Evolutionary conservation across 352 stramenopile genomes (phyloP), one percentile per base, ranked within the genome.

Genomic region (Thalassiosira hispida): DNA sequence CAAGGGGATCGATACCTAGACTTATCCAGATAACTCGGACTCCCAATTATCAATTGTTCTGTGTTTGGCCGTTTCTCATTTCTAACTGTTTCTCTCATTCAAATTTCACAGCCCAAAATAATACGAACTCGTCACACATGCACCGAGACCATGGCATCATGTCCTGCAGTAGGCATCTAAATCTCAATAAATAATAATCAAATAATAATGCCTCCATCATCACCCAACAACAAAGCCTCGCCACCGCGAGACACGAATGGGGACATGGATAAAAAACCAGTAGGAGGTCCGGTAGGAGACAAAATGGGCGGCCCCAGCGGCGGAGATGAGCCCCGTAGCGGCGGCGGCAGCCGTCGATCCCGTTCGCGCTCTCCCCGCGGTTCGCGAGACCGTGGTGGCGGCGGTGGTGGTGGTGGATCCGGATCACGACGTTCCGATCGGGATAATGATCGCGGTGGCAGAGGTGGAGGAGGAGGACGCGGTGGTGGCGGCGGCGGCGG

Each of bases 361-460:
- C 62, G 64, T 4, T 63, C 44, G 25, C 66, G 66, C 14, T 56
- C 65, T n/a, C 3, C 25, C 27, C 66, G 49, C 38, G 35, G 25
- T 44, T 67, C 65, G 4, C 57, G 44, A 14, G 47, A 35, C 25
- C 53, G 67, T 16, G 18, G 52, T 35, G 27, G 27, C 6, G 55
- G 31, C 12, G 27, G 31, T n/a, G 31, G 18, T 47, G 31, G n/a
- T 44, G 1, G 27, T 4, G 27, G 55, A 6, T 27, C 1, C 55
- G 29, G 5, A 7, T 12, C 1, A 14, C 6, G 55, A 47, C 12
- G 27, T 16, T 6, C 20, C 55, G 16, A 47, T 18, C 27, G 18
- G n/a, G 18, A 18, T 47, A 27, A 31, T n/a, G 33, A 46, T 42
- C 23, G 49, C 23, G 9, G 12, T 42, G 4, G 53, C 2, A n/a